Conservation (phyloP, 2,329 filamentous ascomycete genomes). For the Alternaria hordeiaustralica region DNA sequence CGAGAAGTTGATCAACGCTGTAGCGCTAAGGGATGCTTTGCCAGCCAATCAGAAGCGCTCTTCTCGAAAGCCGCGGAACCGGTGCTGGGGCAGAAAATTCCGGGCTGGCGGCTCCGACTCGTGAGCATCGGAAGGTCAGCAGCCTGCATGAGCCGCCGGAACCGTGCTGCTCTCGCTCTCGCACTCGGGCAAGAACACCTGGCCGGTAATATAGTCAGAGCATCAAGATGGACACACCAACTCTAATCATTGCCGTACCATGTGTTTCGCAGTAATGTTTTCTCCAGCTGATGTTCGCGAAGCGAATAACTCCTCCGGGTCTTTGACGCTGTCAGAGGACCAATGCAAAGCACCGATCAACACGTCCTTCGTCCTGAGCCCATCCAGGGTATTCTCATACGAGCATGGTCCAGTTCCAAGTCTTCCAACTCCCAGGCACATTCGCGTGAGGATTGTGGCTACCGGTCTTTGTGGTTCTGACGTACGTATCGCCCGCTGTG, state of each 20-base stretch:
- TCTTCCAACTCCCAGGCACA: background rate
- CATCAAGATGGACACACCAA: background rate
- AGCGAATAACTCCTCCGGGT: background rate
- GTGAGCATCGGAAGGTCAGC: background rate
- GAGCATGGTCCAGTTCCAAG: background rate
- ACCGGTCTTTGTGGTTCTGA: background rate
- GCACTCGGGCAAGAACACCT: background rate
- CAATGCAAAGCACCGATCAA: fast-evolving
- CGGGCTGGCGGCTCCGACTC: background rate
- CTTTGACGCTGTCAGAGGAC: background rate
- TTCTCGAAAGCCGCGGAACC: background rate
- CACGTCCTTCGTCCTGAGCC: background rate
- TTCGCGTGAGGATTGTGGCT: background rate
- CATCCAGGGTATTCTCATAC: background rate
- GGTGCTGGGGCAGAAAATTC: background rate
- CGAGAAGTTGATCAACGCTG: background rate
- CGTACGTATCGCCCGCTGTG: background rate
- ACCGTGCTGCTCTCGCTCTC: background rate
- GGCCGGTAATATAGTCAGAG: background rate
- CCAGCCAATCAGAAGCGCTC: background rate
- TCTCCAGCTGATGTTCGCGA: background rate
- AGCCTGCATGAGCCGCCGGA: conserved; percentile 4
- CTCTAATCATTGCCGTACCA: background rate
- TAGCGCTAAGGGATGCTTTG: background rate
- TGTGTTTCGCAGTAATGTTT: background rate